Evolutionary conservation across 2,329 filamentous ascomycete species (phyloP).

Genomic region (Alternaria novae-zelandiae): DNA sequence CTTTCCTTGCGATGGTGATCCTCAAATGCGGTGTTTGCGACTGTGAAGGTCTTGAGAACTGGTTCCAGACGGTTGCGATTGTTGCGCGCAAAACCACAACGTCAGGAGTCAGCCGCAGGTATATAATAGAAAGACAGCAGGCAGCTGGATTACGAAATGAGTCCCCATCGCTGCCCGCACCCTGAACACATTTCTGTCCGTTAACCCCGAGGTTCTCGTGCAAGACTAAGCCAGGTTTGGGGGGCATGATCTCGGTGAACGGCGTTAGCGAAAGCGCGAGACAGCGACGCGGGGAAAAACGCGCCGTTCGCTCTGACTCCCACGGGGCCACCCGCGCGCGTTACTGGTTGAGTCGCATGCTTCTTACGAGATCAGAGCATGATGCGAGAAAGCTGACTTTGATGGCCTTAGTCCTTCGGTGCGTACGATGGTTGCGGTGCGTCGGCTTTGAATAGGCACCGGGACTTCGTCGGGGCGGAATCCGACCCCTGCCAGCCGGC

Average conservation of each 20-base stretch:
- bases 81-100: neutral
- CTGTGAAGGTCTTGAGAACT: neutral
- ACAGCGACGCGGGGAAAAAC: neutral
- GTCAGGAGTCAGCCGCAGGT: neutral
- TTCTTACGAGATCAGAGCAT: neutral
- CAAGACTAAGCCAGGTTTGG: neutral
- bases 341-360: neutral
- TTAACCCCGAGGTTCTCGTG: constrained; percentile 12
- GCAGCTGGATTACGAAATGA: neutral
- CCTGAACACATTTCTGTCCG: neutral
- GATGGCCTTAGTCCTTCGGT: neutral
- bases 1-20: neutral
- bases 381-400: neutral
- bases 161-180: neutral
- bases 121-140: neutral
- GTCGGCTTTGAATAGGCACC: neutral
- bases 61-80: neutral
- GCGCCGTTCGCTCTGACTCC: neutral
- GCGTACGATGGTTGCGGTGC: neutral
- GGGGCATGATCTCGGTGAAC: constrained; percentile 16
- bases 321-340: neutral
- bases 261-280: constrained; percentile 23
- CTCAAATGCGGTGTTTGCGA: neutral
- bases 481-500: neutral
- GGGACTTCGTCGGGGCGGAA: neutral